Evolutionary conservation across 345 rosid species (phyloP), one percentile per base, ranked within the genome.

Genomic region (Gossypium ekmanianum): DNA sequence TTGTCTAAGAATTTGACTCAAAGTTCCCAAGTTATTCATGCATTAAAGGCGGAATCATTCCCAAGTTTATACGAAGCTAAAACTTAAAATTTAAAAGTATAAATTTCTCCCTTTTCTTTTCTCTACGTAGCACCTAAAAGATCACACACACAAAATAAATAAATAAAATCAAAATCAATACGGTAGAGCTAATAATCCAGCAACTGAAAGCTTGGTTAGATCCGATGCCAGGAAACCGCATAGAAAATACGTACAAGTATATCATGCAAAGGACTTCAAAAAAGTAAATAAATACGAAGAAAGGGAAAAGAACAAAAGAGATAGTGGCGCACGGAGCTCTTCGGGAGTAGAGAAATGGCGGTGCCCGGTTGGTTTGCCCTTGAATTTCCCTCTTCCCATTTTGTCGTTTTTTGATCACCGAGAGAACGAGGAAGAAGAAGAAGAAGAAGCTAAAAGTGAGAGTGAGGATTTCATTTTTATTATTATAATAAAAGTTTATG

Each of bases 341-440:
- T 89, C 91, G 27, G 87, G 90, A 16, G 89, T 84, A 17, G 94
- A 88, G 89, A 89, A 89, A 51, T 82, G 87, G 83, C 90, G 91
- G 71, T 84, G 90, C 74, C 94, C 91, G 39, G 94, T 89, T 47
- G 91, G 94, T 76, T 89, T 89, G 39, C 90, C 94, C 88, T 89
- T 89, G 80, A 86, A 89, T 82, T 88, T 89, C 72, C 91, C 94
- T 84, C 91, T 86, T 72, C 89, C 91, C 91, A 88, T 89, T 5
- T 74, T 59, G 20, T 18, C 20, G 11, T 56, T 16, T 26, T 14
- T 3, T 27, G 9, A 16, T 68, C 48, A 24, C 72, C 50, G 17
- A 51, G 0, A 50, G 7, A 22, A 68, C 9, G 4, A 16, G 22
- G 9, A 17, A 11, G 29, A 45, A 44, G 70, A 48, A 44, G 71